Evolutionary conservation across 305 asterid genomes (phyloP).

Genomic region (Fraxinus sp.): DNA sequence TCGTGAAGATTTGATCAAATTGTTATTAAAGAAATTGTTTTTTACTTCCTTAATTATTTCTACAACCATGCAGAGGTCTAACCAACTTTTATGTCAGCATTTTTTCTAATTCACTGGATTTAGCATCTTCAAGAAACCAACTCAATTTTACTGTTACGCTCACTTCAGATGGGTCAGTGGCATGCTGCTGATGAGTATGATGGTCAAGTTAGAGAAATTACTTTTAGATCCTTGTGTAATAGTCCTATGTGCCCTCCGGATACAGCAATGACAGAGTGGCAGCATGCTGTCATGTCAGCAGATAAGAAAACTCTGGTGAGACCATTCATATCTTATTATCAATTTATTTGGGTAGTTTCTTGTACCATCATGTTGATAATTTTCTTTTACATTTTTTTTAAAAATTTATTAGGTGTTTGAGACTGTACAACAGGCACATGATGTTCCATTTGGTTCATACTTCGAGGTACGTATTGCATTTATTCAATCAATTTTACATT

Average conservation of each 20-base stretch:
- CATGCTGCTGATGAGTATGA: constrained; percentile 68
- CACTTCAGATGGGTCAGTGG: constrained; percentile 75
- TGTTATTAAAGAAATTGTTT: background rate
- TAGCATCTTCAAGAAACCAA: constrained; percentile 8
- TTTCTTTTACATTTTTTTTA: constrained; percentile 2
- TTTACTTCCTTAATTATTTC: background rate
- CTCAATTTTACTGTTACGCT: constrained; percentile 28
- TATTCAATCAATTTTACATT: constrained; percentile 11
- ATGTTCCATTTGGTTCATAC: constrained; percentile 90
- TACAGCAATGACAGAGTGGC: constrained; percentile 86
- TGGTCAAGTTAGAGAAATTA: constrained; percentile 86
- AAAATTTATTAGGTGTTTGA: constrained; percentile 62
- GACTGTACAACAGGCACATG: constrained; percentile 86
- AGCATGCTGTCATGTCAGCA: constrained; percentile 60
- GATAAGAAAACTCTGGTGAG: constrained; percentile 73
- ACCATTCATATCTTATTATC: constrained; percentile 6
- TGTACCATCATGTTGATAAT: constrained; percentile 21
- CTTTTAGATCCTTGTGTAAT: constrained; percentile 67
- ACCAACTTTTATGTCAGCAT: background rate
- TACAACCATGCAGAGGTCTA: background rate
- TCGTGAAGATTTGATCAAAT: background rate
- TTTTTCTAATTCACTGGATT: constrained; percentile 14
- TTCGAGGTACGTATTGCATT: constrained; percentile 64
- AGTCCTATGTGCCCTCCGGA: constrained; percentile 97
- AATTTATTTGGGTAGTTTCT: background rate